phyloP scores from a whole-genome alignment of 176 grass and related monocot genomes.

The Dendrocalamus sinicus region DNA sequence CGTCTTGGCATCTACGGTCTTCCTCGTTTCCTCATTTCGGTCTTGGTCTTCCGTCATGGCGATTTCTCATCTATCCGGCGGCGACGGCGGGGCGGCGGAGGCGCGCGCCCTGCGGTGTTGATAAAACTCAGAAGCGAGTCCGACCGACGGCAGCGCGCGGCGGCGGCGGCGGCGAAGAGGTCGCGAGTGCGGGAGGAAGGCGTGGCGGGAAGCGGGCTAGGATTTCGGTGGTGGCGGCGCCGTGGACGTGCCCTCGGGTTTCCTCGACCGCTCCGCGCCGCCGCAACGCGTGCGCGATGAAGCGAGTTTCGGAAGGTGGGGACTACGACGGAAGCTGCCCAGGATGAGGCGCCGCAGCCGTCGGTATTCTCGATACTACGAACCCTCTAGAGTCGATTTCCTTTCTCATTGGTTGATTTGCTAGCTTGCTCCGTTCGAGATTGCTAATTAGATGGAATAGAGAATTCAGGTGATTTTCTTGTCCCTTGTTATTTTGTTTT shows the following conservation, averaged over 20 bases:
- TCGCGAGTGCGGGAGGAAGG: no score
- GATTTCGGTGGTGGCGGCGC: constrained; percentile 26
- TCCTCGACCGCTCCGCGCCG: constrained; percentile 69
- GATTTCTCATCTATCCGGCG: no score
- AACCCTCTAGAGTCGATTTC: background rate
- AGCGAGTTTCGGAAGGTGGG: constrained; percentile 99
- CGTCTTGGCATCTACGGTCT: no score
- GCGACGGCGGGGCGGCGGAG: no score
- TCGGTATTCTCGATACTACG: constrained; percentile 45
- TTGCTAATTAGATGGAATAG: background rate
- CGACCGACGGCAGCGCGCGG: no score
- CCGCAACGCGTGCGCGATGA: constrained; percentile 41
- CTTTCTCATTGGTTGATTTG: background rate
- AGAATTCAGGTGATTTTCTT: background rate
- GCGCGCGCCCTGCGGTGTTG: no score
- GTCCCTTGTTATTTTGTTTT: background rate
- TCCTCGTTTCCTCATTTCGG: no score
- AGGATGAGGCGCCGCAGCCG: constrained; percentile 22
- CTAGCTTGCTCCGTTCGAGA: background rate
- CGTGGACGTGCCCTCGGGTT: constrained; percentile 64
- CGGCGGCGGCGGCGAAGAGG: no score
- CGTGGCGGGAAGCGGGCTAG: constrained; percentile 52
- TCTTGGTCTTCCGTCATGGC: no score
- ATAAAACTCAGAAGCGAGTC: no score
- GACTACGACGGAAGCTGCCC: constrained; percentile 64